These are phyloP conservation scores for Botryosphaeria dothidea DNA, from an alignment of 2,329 filamentous ascomycete genomes.

Conservation along the genomic window DNA sequence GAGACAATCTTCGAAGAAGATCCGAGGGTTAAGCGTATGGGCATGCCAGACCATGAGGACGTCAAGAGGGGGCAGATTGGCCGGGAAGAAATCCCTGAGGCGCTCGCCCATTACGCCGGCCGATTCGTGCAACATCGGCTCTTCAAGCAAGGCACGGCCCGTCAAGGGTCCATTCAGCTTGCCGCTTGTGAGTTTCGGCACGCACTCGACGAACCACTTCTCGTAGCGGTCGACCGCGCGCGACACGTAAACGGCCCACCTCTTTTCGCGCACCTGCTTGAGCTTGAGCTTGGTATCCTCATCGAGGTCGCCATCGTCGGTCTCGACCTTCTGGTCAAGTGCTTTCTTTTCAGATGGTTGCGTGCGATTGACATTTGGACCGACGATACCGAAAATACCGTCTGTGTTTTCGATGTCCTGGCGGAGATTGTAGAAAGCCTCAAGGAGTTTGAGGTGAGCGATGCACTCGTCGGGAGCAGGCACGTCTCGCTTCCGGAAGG, in stretches of 20 bases:
- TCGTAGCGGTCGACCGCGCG: slow-evolving; percentile 69
- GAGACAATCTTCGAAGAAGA: slow-evolving; percentile 73
- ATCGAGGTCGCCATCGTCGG: not conserved
- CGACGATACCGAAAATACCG: slow-evolving; percentile 62
- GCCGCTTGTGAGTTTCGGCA: slow-evolving; percentile 2
- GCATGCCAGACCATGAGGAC: slow-evolving; percentile 79
- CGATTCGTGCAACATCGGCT: not conserved
- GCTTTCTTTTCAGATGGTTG: not conserved
- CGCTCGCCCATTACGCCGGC: not conserved
- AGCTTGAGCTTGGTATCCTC: not conserved
- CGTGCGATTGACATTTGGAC: not conserved
- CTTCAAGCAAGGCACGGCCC: not conserved
- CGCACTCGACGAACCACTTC: slow-evolving; percentile 58
- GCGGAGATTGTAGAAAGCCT: slow-evolving; percentile 66
- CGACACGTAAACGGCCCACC: slow-evolving; percentile 71
- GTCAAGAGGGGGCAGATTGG: slow-evolving; percentile 48
- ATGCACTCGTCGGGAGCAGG: slow-evolving; percentile 53
- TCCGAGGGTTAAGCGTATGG: slow-evolving; percentile 74
- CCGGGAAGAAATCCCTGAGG: not conserved
- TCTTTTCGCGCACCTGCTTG: slow-evolving; percentile 61
- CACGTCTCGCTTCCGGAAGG: not conserved
- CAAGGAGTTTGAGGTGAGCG: slow-evolving; percentile 72
- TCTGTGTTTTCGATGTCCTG: slow-evolving; percentile 67
- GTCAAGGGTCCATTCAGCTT: not conserved
- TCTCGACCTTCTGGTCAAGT: not conserved